Conservation (phyloP, 2,329 filamentous ascomycete species). For the Fusarium lateritium region DNA sequence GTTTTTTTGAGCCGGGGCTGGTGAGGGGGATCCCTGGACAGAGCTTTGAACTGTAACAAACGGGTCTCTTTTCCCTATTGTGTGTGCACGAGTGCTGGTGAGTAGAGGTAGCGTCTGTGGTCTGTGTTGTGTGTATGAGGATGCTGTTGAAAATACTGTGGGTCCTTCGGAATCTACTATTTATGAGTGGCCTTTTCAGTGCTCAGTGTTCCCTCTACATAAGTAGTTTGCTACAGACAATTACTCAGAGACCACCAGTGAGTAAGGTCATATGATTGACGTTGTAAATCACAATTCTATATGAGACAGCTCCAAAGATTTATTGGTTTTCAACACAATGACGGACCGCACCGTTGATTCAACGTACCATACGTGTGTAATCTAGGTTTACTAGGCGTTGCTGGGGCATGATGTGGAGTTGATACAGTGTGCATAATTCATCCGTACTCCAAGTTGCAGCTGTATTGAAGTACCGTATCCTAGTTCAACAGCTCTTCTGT, state of each 20-base stretch:
- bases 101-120: neutral
- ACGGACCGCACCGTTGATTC: neutral
- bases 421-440: constrained; percentile 28
- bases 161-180: constrained; percentile 6
- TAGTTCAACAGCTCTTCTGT: constrained; percentile 5
- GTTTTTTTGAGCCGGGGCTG: constrained; percentile 13
- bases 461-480: constrained; percentile 6
- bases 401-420: constrained; percentile 27
- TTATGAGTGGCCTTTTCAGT: constrained; percentile 5
- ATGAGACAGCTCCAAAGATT: neutral
- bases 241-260: neutral
- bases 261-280: neutral
- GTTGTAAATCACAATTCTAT: constrained; percentile 5
- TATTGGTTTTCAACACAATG: neutral
- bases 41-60: constrained; percentile 9
- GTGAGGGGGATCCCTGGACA: constrained; percentile 11
- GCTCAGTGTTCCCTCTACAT: constrained; percentile 15
- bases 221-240: neutral
- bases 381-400: constrained; percentile 26
- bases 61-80: neutral
- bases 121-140: constrained; percentile 9
- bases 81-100: constrained; percentile 6
- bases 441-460: constrained; percentile 6
- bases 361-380: neutral
- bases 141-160: constrained; percentile 15